phyloP scores from a whole-genome alignment of 202 grass and related monocot genomes.

The Elaeis oleifera region DNA sequence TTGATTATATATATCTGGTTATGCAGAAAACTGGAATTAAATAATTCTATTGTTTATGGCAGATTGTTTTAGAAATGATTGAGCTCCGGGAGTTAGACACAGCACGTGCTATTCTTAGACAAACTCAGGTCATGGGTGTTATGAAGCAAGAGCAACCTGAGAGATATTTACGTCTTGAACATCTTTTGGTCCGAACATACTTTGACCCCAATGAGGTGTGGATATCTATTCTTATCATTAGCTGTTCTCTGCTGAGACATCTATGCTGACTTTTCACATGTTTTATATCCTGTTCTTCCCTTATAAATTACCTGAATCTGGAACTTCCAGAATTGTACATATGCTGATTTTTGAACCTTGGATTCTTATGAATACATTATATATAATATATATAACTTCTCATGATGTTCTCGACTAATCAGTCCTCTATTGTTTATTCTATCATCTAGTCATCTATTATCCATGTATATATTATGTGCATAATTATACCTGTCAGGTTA shows the following conservation, averaged over 20 bases:
- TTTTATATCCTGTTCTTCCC: no score
- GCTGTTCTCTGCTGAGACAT: background rate
- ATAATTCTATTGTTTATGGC: conserved; percentile 2
- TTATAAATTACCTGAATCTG: no score
- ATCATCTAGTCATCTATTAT: background rate
- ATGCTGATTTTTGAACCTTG: no score
- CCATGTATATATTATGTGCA: background rate
- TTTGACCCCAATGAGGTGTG: conserved; percentile 87
- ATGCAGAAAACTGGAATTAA: background rate
- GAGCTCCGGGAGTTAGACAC: conserved; percentile 93
- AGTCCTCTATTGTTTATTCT: no score
- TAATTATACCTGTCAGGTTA: background rate
- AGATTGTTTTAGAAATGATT: conserved; percentile 98
- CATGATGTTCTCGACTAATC: no score
- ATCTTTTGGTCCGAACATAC: conserved; percentile 84
- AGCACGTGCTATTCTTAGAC: conserved; percentile 79
- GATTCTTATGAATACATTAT: no score
- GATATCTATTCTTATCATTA: conserved; percentile 1
- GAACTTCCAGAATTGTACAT: no score
- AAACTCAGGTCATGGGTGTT: conserved; percentile 97
- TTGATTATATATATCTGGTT: background rate
- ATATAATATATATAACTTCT: no score
- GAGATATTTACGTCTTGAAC: conserved; percentile 86
- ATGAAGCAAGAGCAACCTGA: conserved; percentile 99
- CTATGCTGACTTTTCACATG: no score